These are phyloP conservation scores for Diaporthe sp. DNA, from an alignment of 2,329 filamentous ascomycete genomes.

Conservation along the genomic window DNA sequence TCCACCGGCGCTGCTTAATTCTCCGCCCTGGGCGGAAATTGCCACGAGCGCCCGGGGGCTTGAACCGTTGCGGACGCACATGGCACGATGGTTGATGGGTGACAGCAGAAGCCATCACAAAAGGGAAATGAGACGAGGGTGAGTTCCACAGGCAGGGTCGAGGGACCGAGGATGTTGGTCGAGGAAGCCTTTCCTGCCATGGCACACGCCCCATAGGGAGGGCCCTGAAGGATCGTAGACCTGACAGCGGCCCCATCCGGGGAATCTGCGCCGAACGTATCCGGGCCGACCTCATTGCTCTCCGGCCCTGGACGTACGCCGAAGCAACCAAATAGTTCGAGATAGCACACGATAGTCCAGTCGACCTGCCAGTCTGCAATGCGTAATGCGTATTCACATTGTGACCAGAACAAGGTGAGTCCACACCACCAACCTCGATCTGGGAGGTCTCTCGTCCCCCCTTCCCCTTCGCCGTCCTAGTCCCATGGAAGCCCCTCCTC, in stretches of 20 bases:
- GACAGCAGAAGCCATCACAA: background rate
- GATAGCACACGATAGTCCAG: background rate
- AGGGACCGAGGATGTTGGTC: constrained; percentile 19
- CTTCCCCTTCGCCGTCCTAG: background rate
- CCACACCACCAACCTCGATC: background rate
- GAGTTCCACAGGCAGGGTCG: background rate
- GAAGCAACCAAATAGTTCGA: background rate
- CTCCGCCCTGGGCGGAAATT: constrained; percentile 23
- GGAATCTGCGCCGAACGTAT: background rate
- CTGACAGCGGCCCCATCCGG: constrained; percentile 22
- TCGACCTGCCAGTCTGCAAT: background rate
- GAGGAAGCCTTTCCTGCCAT: background rate
- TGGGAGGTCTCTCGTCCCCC: background rate
- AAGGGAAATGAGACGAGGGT: constrained; percentile 9
- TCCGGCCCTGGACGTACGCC: background rate
- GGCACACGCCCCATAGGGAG: constrained; percentile 24
- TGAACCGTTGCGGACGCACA: constrained; percentile 5
- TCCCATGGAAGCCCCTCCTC: background rate
- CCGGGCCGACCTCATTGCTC: constrained; percentile 2
- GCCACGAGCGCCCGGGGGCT: background rate
- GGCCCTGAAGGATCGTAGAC: constrained; percentile 19
- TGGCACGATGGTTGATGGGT: constrained; percentile 18
- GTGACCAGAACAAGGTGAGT: background rate
- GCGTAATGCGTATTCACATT: constrained; percentile 14
- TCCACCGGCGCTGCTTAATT: constrained; percentile 23